Base-by-base conservation (phyloP, 257 asterid genomes). In the Nyctanthes arbortristis region DNA sequence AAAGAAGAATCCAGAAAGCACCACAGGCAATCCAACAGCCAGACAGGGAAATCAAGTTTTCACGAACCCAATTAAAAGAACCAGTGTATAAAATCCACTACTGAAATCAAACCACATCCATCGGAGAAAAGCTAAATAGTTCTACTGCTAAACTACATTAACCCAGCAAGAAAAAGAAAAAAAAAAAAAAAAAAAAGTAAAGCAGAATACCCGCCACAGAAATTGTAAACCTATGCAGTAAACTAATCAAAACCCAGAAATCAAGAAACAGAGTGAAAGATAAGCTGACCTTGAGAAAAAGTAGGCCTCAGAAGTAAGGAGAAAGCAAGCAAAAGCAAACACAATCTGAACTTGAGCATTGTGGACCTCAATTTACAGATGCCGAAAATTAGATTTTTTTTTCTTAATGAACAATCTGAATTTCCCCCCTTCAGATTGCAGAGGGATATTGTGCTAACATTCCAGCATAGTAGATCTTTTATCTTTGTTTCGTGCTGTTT, bases 281-380 rank as follows among this genome's bases (percentile, higher is more conserved):
- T 35, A 55, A 57, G 60, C 57, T 28, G 31, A 77, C 87, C 78
- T 71, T 89, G 74, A 76, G 87, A 79, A 31, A 76, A 61, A 33
- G 84, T 69, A 61, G 83, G 87, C 25, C 61, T 36, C 24, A 87
- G 78, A 76, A 54, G 71, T 49, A 83, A 73, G 70, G 62, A 78
- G 57, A 80, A 61, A 66, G 63, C 75, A 34, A 74, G 80, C 35
- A 77, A 65, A 63, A 84, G 60, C 56, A 73, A 58, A 28, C 77
- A 57, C 74, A 78, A 60, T 64, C 82, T 79, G 63, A 36, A 16
- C 66, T 79, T 59, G 69, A 66, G 78, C 87, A 87, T 80, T 68
- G 35, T 67, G 74, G 58, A 56, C 47, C 70, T 18, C 72, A 76
- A 11, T 66, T 71, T 63, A 55, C 78, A 67, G 64, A 54, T 43